Conservation (phyloP, 2,329 filamentous ascomycete genomes). For the Colletotrichum lentis region DNA sequence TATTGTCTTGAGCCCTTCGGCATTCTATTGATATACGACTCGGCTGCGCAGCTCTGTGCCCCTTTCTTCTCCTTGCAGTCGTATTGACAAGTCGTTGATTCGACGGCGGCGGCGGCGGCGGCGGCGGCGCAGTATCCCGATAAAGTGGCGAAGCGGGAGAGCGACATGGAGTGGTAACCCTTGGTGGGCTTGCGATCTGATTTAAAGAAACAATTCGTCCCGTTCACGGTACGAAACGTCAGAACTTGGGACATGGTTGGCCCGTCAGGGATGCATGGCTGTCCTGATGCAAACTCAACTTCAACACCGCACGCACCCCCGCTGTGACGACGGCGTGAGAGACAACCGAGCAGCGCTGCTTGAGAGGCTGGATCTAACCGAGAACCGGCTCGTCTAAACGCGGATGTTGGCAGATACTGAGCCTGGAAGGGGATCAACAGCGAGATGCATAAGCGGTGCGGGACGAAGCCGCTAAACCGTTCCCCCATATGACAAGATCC, state of each 20-base stretch:
- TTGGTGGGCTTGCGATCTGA: constrained; percentile 16
- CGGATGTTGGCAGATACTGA: not conserved
- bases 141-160: constrained; percentile 1
- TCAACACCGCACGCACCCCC: constrained; percentile 30
- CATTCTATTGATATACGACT: constrained; percentile 23
- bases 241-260: constrained; percentile 26
- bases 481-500: not conserved
- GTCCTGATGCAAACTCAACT: constrained; percentile 37
- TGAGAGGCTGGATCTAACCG: constrained; percentile 13
- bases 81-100: constrained; percentile 12
- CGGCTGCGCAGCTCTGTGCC: not conserved
- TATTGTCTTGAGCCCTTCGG: constrained; percentile 37
- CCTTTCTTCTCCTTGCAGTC: constrained; percentile 5
- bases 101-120: not conserved
- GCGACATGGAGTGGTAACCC: not conserved
- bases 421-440: not conserved
- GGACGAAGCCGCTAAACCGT: not conserved
- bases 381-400: not conserved
- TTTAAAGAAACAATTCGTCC: constrained; percentile 23
- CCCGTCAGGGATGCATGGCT: constrained; percentile 29
- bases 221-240: constrained; percentile 26
- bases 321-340: constrained; percentile 35
- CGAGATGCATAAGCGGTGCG: constrained; percentile 1
- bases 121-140: constrained; percentile 2
- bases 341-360: constrained; percentile 19